Evolutionary conservation across 352 stramenopile genomes (phyloP).

Genomic region (Phytophthora multivora): DNA sequence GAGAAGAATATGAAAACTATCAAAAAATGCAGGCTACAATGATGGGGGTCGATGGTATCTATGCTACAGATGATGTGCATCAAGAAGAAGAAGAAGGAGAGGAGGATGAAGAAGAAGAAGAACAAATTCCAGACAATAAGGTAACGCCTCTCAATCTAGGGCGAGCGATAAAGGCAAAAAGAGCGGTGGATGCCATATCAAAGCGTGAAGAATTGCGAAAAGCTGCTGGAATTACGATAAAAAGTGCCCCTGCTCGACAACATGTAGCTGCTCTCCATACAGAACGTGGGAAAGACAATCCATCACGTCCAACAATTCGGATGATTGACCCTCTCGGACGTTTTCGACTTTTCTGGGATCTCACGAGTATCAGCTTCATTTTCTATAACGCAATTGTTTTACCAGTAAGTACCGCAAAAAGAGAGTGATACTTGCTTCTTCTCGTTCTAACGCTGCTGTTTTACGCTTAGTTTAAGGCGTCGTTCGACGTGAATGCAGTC

Average conservation of each 20-base stretch:
- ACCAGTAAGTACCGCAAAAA: slow-evolving; percentile 41
- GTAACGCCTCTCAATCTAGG: background rate
- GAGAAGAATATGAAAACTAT: slow-evolving; percentile 76
- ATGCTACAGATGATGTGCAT: slow-evolving; percentile 25
- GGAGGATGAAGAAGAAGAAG: slow-evolving; percentile 1
- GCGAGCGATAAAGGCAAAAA: background rate
- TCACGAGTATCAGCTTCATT: slow-evolving; percentile 73
- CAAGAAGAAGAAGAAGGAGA: slow-evolving; percentile 30
- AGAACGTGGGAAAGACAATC: slow-evolving; percentile 31
- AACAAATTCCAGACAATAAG: background rate
- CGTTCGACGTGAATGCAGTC: slow-evolving; percentile 42
- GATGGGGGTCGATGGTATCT: slow-evolving; percentile 17
- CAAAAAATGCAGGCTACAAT: slow-evolving; percentile 59
- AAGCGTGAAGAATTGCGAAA: slow-evolving; percentile 21
- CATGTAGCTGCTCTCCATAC: slow-evolving; percentile 29
- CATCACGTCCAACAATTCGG: slow-evolving; percentile 25
- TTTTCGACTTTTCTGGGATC: slow-evolving; percentile 67
- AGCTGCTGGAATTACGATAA: slow-evolving; percentile 25
- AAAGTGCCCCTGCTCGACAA: slow-evolving; percentile 5
- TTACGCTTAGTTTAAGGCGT: slow-evolving; percentile 58
- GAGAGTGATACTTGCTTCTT: background rate
- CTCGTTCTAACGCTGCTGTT: slow-evolving; percentile 7
- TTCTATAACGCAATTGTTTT: slow-evolving; percentile 76
- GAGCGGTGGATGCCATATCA: slow-evolving; percentile 1
- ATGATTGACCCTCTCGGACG: slow-evolving; percentile 70